Conservation (phyloP, 2,329 filamentous ascomycete genomes). For the Plectosphaerella cucumerina region DNA sequence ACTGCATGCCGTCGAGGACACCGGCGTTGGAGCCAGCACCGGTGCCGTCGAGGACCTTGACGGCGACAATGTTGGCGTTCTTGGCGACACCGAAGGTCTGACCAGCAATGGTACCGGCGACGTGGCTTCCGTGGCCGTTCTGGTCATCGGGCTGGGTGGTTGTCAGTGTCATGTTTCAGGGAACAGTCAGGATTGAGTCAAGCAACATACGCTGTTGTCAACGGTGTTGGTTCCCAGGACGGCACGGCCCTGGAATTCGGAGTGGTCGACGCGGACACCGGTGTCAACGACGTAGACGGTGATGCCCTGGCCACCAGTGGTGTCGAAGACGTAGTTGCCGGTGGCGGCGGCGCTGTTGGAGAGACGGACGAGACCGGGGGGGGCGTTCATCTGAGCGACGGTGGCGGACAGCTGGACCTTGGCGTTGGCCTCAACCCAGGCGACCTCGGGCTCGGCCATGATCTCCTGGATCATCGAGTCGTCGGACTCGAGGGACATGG, state of each 20-base stretch:
- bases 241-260: conserved; percentile 53
- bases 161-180: conserved; percentile 1
- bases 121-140: conserved; percentile 62
- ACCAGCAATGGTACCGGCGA: conserved; percentile 58
- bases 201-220: conserved; percentile 34
- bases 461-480: conserved; percentile 46
- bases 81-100: conserved; percentile 60
- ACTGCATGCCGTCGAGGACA: conserved; percentile 58
- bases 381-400: conserved; percentile 48
- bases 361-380: conserved; percentile 48
- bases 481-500: conserved; percentile 48
- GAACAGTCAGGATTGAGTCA: conserved; percentile 4
- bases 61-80: conserved; percentile 47
- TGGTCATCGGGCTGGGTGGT: conserved; percentile 41
- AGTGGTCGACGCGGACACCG: conserved; percentile 53
- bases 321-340: conserved; percentile 46
- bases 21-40: conserved; percentile 44
- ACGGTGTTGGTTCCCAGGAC: conserved; percentile 49
- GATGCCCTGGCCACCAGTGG: conserved; percentile 47
- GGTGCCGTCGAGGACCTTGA: conserved; percentile 56
- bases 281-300: conserved; percentile 64
- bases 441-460: conserved; percentile 42
- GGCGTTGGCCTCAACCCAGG: conserved; percentile 51
- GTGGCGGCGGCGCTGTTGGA: conserved; percentile 35
- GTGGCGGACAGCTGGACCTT: conserved; percentile 37